A percentile compares a stretch with the other conserved stretches of the same genome.
These are phyloP conservation scores for Vararia minispora DNA, from an alignment of 768 basidiomycete genomes.

Conservation along the genomic window DNA sequence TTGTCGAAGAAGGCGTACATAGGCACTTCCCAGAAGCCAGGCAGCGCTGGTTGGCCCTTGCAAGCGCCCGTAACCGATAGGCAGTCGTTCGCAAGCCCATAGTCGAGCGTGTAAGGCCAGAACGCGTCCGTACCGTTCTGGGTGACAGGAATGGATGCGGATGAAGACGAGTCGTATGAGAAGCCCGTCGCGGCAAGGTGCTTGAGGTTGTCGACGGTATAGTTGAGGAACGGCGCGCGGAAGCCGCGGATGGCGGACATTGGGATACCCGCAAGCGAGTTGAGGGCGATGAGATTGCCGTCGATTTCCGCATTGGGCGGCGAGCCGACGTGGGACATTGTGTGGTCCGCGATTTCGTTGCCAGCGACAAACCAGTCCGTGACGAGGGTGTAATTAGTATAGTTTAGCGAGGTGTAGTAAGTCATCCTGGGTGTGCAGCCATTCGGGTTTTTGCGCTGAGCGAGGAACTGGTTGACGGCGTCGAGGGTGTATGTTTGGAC, in stretches of 20 bases:
- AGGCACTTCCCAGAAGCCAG: slow-evolving; percentile 78
- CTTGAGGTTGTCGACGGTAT: slow-evolving; percentile 49
- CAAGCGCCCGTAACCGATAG: slow-evolving; percentile 42
- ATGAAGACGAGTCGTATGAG: slow-evolving; percentile 59
- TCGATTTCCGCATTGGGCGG: slow-evolving; percentile 58
- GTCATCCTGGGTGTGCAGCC: slow-evolving; percentile 69
- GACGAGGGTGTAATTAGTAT: slow-evolving; percentile 68
- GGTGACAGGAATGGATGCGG: slow-evolving; percentile 54
- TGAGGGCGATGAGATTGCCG: slow-evolving; percentile 70
- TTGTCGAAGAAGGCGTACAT: slow-evolving; percentile 74
- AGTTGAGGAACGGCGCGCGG: slow-evolving; percentile 69
- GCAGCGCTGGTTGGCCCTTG: slow-evolving; percentile 58
- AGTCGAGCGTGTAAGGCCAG: slow-evolving; percentile 78
- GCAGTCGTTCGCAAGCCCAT: slow-evolving; percentile 75
- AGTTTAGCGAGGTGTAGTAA: slow-evolving; percentile 60
- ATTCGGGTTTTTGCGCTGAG: slow-evolving; percentile 65
- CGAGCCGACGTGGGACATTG: slow-evolving; percentile 68
- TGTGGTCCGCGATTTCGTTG: slow-evolving; percentile 69
- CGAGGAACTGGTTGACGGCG: slow-evolving; percentile 64
- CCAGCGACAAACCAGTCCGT: slow-evolving; percentile 76
- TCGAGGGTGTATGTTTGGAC: slow-evolving; percentile 69
- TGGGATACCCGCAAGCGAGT: slow-evolving; percentile 70
- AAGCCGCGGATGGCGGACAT: slow-evolving; percentile 54
- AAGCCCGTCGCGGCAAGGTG: slow-evolving; percentile 44
- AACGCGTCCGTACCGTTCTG: slow-evolving; percentile 59